Percentiles rank a stretch among this genome's conserved stretches.
These are phyloP conservation scores for Rhizopogon sp. DNA, from an alignment of 768 basidiomycete genomes.

Conservation along the genomic window DNA sequence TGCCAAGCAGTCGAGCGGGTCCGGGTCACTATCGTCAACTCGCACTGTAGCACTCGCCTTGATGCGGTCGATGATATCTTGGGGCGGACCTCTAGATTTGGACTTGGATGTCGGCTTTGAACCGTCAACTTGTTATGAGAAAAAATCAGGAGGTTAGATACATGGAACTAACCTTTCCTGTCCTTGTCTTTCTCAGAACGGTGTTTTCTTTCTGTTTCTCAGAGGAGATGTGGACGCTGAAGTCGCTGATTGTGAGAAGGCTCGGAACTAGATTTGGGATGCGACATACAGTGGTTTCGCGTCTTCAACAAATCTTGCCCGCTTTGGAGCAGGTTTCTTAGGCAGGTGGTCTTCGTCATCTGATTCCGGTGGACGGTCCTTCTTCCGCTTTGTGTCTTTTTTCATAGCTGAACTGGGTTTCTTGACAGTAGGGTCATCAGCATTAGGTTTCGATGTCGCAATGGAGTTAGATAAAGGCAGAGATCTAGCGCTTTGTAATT, in stretches of 20 bases:
- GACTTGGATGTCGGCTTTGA: slow-evolving; percentile 4
- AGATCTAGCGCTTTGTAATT: background rate
- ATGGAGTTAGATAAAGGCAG: background rate
- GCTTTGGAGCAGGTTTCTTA: slow-evolving; percentile 11
- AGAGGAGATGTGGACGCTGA: slow-evolving; percentile 9
- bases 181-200: slow-evolving; percentile 1
- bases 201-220: slow-evolving; percentile 33
- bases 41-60: slow-evolving; percentile 23
- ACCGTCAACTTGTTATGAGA: background rate
- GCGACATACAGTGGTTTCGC: background rate
- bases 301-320: background rate
- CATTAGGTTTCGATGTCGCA: background rate
- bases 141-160: background rate
- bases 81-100: slow-evolving; percentile 32
- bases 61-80: slow-evolving; percentile 33
- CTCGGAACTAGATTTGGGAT: background rate
- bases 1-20: slow-evolving; percentile 43
- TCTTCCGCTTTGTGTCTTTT: slow-evolving; percentile 9
- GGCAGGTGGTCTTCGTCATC: slow-evolving; percentile 19
- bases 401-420: background rate
- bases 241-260: background rate
- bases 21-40: slow-evolving; percentile 35
- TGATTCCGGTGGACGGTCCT: background rate
- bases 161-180: background rate
- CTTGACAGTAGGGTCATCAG: background rate